Evolutionary conservation across 2,329 filamentous ascomycete species (phyloP), one percentile per base, ranked within the genome.

Genomic region (Myotisia sp.): DNA sequence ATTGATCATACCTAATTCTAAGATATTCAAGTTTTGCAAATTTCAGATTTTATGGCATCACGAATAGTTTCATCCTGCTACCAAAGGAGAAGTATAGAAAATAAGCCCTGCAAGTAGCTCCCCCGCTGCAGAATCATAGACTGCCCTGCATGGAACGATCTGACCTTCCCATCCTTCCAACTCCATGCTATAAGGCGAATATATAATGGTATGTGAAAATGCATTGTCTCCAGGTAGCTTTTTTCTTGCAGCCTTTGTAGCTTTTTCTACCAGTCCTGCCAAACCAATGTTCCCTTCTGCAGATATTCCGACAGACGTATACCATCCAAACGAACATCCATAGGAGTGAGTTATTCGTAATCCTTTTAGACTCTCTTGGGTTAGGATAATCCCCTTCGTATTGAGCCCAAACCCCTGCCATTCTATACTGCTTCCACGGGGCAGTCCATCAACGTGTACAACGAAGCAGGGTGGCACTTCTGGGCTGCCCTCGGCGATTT

Each of bases 361-460:
- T 26, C 42, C 38, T 43, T 37, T 43, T 37, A 33, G 38, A 6
- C 36, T 28, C n/a, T 44, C 34, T 19, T 42, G 34, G 4, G 33
- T 32, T 12, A 56, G 26, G 7, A 38, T 44, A 33, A 55, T 30
- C 13, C 47, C 43, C 10, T 56, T 39, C 18, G 56, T 54, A 8
- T 58, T 55, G 5, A 79, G 54, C 0, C 82, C 80, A 3, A 72
- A 51, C 37, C 78, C 76, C 45, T 82, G 78, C 86, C 87, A 98
- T 60, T 98, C 90, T 7, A 94, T 72, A 23, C 66, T 65, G 18
- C 79, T 78, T 10, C 62, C 65, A 13, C 82, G 71, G 1, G 90
- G 90, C 8, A 98, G 65, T 43, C 76, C 71, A 27, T 76, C 68
- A 1, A 94, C 79, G 49, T 90, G 75, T 1, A 75, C 77, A 0